Conservation (phyloP, 1,284 basidiomycete genomes). For the Irpex sp. region DNA sequence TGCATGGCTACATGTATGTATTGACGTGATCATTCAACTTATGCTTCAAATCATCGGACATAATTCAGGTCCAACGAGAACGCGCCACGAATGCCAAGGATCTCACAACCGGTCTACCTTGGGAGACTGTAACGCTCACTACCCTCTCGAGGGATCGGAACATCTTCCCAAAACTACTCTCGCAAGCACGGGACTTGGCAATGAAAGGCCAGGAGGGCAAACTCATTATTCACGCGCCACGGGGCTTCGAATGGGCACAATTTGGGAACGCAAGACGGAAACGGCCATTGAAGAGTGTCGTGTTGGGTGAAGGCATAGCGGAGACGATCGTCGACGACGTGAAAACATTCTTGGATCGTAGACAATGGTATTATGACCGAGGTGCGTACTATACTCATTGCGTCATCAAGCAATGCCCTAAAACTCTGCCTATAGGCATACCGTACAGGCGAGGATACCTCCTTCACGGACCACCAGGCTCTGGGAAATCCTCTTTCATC, state of each 20-base stretch:
- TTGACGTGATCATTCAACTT: background rate
- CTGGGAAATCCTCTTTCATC: slow-evolving; percentile 98
- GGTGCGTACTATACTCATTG: slow-evolving; percentile 44
- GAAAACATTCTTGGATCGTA: slow-evolving; percentile 77
- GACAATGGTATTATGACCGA: slow-evolving; percentile 95
- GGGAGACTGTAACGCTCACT: slow-evolving; percentile 97
- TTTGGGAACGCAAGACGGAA: slow-evolving; percentile 93
- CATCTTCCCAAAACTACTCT: slow-evolving; percentile 79
- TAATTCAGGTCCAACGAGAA: slow-evolving; percentile 82
- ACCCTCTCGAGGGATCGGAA: slow-evolving; percentile 83
- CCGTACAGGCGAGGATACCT: slow-evolving; percentile 97
- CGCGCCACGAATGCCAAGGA: slow-evolving; percentile 93
- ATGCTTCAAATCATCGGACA: background rate
- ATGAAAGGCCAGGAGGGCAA: slow-evolving; percentile 89
- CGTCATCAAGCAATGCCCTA: slow-evolving; percentile 4
- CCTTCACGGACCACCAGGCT: slow-evolving; percentile 94
- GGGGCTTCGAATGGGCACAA: slow-evolving; percentile 95
- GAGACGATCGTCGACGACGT: slow-evolving; percentile 83
- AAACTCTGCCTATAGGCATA: slow-evolving; percentile 62
- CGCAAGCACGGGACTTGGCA: slow-evolving; percentile 88
- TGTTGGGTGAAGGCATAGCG: slow-evolving; percentile 77
- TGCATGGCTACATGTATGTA: slow-evolving; percentile 91
- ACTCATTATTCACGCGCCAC: slow-evolving; percentile 94
- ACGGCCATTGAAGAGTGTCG: slow-evolving; percentile 88
- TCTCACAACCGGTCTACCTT: slow-evolving; percentile 88